Conservation (phyloP, 805 yeast genomes). For the Yarrowia yakushimensis region DNA sequence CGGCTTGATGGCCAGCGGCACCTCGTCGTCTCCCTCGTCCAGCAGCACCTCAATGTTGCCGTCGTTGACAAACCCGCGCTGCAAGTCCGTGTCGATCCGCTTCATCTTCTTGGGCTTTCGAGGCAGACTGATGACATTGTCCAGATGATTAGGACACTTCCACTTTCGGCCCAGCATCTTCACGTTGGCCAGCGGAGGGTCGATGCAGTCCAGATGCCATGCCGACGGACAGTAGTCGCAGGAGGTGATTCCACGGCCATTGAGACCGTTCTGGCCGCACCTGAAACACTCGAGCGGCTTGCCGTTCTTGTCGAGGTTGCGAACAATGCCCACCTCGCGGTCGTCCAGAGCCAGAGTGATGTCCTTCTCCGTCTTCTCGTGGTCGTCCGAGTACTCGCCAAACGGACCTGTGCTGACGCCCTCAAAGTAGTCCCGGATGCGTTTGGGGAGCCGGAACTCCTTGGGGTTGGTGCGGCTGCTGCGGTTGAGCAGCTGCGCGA, state of each 20-base stretch:
- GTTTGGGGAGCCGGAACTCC: conserved; percentile 63
- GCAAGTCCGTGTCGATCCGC: conserved; percentile 52
- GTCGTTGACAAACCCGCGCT: conserved; percentile 50
- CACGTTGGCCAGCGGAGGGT: conserved; percentile 67
- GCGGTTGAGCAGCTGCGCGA: conserved; percentile 57
- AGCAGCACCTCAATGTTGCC: conserved; percentile 55
- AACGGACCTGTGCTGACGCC: conserved; percentile 62
- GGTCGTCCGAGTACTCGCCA: conserved; percentile 72
- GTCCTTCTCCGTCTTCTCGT: conserved; percentile 48
- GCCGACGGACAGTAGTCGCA: conserved; percentile 81
- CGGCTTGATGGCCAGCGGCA: background rate
- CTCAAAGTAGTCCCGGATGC: conserved; percentile 65
- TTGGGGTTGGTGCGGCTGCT: conserved; percentile 60
- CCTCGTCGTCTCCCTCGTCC: conserved; percentile 42
- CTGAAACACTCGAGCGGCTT: conserved; percentile 66
- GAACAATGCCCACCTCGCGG: conserved; percentile 28
- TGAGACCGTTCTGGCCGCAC: conserved; percentile 69
- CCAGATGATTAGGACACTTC: conserved; percentile 88
- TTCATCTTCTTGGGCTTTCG: conserved; percentile 47
- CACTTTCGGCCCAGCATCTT: conserved; percentile 76
- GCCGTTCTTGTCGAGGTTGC: conserved; percentile 63
- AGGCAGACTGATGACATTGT: conserved; percentile 32
- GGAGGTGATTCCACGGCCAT: conserved; percentile 54
- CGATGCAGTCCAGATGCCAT: conserved; percentile 88
- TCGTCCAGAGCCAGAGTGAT: conserved; percentile 26